Base-by-base conservation (phyloP, 768 basidiomycete species). In the Rhodotorula paludigena region DNA sequence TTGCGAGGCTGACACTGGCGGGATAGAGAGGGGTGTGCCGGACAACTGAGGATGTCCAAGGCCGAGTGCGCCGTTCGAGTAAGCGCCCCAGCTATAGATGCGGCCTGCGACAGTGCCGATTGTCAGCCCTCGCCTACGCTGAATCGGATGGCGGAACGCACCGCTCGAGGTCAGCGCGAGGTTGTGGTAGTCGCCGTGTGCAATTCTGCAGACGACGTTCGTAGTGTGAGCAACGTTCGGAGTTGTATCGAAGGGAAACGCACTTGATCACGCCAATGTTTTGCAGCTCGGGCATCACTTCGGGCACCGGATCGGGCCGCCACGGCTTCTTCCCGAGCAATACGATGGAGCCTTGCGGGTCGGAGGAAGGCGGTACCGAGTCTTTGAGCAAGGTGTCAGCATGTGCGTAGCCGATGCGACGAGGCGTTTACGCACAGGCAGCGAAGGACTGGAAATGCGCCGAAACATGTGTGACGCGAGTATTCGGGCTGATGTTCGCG, bases 161-260 rank as follows among this genome's bases (percentile, higher is more conserved):
- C 93, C 94, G 32, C 81, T 78, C 45, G 84, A 81, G 5, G 90
- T 93, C 74, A 96, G 80, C 1, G 94, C 93, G 42, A 85, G 89
- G 75, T 82, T 86, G 80, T 98, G 94, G 77, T 93, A 96, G 78
- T 98, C 94, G 10, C 94, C 94, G 57, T 92, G 82, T 21, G 87
- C 87, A 62, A 94, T 86, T 57, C 90, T 89, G 66, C 25, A n/a
- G 14, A 21, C 20, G 20, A 32, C 21, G 12, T 42, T 11, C 12
- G 41, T 11, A 20, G 20, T 6, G n/a, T 25, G 4, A 30, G 30
- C n/a, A 2, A 5, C 7, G 30, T 4, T 51, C 30, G 3, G 9
- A 15, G 4, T 14, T 28, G 25, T 12, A 1, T 3, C 11, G 32
- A 57, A 8, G 21, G 2, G 10, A 25, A 23, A 66, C 69, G 28